Conservation (phyloP, 2,329 filamentous ascomycete genomes). For the Calonectria pseudoreteaudii region DNA sequence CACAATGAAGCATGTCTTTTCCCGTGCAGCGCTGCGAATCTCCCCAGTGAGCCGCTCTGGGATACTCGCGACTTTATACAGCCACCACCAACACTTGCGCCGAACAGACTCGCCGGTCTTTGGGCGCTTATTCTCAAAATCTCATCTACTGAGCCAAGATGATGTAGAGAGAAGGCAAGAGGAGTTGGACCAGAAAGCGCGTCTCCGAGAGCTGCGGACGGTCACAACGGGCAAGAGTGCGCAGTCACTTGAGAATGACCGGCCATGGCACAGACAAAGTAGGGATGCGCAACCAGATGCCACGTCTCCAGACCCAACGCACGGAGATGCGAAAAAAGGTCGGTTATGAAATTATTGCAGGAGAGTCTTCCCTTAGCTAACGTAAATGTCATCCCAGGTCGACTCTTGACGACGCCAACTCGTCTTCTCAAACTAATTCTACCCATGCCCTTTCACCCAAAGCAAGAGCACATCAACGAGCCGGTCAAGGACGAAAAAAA, state of each 20-base stretch:
- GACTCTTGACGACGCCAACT: conserved; percentile 83
- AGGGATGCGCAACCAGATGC: conserved; percentile 28
- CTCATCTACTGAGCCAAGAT: conserved; percentile 28
- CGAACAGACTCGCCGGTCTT: background rate
- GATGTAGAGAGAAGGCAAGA: conserved; percentile 19
- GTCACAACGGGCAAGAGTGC: conserved; percentile 40
- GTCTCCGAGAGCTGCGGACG: conserved; percentile 35
- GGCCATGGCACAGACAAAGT: conserved; percentile 41
- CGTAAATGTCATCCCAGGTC: conserved; percentile 59
- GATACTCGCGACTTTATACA: conserved; percentile 10
- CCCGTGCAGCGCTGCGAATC: conserved; percentile 31
- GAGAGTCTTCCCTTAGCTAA: background rate
- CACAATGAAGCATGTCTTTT: conserved; percentile 37
- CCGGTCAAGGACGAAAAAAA: conserved; percentile 50
- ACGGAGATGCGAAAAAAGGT: conserved; percentile 39
- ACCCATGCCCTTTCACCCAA: conserved; percentile 67
- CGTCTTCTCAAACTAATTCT: conserved; percentile 84
- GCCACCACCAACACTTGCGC: conserved; percentile 14
- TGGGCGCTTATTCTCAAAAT: conserved; percentile 36
- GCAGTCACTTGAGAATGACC: conserved; percentile 41
- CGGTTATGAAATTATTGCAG: background rate
- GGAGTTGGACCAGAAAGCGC: conserved; percentile 34
- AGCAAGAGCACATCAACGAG: conserved; percentile 55
- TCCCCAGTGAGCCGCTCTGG: conserved; percentile 25
- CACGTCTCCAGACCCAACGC: conserved; percentile 31